phyloP scores from a whole-genome alignment of 352 stramenopile genomes.

The Pythium grandisporangium region DNA sequence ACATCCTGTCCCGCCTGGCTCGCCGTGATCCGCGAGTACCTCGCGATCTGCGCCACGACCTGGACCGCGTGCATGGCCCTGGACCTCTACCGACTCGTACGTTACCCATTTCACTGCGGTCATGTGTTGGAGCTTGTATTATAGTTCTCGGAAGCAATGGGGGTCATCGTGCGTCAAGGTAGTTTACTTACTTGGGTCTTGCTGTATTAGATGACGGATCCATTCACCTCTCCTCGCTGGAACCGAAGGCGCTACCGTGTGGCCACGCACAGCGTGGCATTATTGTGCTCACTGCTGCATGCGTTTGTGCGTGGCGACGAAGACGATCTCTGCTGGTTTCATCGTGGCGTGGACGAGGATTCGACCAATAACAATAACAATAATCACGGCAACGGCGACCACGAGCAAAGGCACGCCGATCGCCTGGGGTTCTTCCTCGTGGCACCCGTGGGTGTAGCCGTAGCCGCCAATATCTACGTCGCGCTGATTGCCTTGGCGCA shows the following conservation, averaged over 20 bases:
- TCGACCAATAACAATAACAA: no score
- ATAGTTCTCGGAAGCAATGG: no score
- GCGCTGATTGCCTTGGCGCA: conserved; percentile 48
- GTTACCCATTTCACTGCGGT: conserved; percentile 1
- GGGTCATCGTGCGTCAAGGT: neutral
- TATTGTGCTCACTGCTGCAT: no score
- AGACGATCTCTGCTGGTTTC: conserved; percentile 69
- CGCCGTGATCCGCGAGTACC: conserved; percentile 53
- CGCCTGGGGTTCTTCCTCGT: conserved; percentile 72
- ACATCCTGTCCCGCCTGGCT: conserved; percentile 46
- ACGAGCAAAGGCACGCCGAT: no score
- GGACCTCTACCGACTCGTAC: conserved; percentile 61
- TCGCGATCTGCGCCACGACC: conserved; percentile 64
- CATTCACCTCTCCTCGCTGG: conserved; percentile 63
- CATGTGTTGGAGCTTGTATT: no score
- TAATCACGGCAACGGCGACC: no score
- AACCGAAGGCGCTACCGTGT: conserved; percentile 63
- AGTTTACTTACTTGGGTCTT: conserved; percentile 1
- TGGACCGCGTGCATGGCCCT: conserved; percentile 68
- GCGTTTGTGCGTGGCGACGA: conserved; percentile 50
- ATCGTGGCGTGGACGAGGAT: no score
- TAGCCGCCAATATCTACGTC: conserved; percentile 57
- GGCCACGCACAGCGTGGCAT: conserved; percentile 36
- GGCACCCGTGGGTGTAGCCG: conserved; percentile 31
- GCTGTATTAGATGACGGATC: conserved; percentile 55